Evolutionary conservation across 768 basidiomycete genomes (phyloP).

Genomic region (Asterophora parasitica): DNA sequence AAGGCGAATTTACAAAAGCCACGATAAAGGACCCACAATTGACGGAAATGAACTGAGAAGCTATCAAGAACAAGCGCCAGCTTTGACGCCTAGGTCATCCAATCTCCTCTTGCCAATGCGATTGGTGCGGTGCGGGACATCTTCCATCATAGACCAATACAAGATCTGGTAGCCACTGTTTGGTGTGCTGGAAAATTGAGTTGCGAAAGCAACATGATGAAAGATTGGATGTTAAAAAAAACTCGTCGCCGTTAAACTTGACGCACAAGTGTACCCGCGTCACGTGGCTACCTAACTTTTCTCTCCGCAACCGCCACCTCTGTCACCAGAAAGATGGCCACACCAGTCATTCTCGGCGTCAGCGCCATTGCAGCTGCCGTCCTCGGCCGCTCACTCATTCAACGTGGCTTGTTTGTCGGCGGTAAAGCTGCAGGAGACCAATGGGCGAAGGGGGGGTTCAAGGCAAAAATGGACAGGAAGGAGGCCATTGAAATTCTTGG

Average conservation of each 20-base stretch:
- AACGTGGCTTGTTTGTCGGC: slow-evolving; percentile 55
- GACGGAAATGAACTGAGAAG: not conserved
- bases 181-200: too few species aligned
- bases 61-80: not conserved
- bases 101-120: not conserved
- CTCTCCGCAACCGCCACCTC: too few species aligned
- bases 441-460: slow-evolving; percentile 94
- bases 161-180: too few species aligned
- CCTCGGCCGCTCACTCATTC: slow-evolving; percentile 66
- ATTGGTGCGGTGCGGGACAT: too few species aligned
- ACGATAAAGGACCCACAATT: not conserved
- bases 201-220: too few species aligned
- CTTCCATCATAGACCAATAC: too few species aligned
- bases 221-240: too few species aligned
- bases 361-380: slow-evolving; percentile 75
- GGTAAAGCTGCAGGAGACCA: slow-evolving; percentile 67
- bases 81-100: not conserved
- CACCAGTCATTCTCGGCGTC: slow-evolving; percentile 71
- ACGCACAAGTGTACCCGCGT: too few species aligned
- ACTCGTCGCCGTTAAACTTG: too few species aligned
- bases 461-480: slow-evolving; percentile 90
- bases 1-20: not conserved
- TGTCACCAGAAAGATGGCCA: slow-evolving; percentile 80
- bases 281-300: too few species aligned
- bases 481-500: slow-evolving; percentile 92